phyloP scores from a whole-genome alignment of 495 filamentous ascomycete genomes.

The Lepidopterella palustris region DNA sequence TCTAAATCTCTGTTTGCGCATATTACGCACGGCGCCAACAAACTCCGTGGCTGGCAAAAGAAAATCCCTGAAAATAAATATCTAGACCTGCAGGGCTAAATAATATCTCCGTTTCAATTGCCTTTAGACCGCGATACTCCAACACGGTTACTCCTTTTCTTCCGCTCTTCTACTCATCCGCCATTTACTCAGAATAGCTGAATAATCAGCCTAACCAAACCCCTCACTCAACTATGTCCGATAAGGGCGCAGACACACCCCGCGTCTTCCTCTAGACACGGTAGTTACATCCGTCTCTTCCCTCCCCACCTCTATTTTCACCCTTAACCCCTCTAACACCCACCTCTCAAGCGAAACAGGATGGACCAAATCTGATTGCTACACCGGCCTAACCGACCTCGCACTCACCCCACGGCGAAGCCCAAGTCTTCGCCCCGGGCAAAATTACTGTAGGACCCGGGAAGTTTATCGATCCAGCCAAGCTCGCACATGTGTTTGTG shows the following conservation, averaged over 20 bases:
- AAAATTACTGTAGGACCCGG: conserved; percentile 25
- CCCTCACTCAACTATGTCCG: conserved; percentile 17
- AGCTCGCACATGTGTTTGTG: conserved; percentile 24
- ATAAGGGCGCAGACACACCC: conserved; percentile 30
- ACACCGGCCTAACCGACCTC: conserved; percentile 32
- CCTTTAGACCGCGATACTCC: too few relatives aligned
- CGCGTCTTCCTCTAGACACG: conserved; percentile 33
- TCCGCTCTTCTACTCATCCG: too few relatives aligned
- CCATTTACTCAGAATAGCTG: too few relatives aligned
- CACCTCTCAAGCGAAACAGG: conserved; percentile 25
- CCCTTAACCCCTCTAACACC: background rate
- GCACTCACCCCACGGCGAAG: conserved; percentile 22
- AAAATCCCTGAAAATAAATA: too few relatives aligned
- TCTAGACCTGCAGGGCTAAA: too few relatives aligned
- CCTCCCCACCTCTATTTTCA: background rate
- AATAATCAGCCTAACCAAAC: too few relatives aligned
- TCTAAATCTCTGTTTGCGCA: too few relatives aligned
- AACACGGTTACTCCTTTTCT: too few relatives aligned
- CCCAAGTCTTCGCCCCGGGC: conserved; percentile 27
- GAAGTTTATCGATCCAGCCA: conserved; percentile 30
- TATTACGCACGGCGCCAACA: too few relatives aligned
- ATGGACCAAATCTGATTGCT: conserved; percentile 30
- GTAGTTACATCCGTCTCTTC: too few relatives aligned
- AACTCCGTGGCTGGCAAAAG: too few relatives aligned
- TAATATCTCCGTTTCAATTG: too few relatives aligned